These are phyloP conservation scores for Blastomyces silverae DNA, from an alignment of 2,329 filamentous ascomycete species.

Conservation along the genomic window DNA sequence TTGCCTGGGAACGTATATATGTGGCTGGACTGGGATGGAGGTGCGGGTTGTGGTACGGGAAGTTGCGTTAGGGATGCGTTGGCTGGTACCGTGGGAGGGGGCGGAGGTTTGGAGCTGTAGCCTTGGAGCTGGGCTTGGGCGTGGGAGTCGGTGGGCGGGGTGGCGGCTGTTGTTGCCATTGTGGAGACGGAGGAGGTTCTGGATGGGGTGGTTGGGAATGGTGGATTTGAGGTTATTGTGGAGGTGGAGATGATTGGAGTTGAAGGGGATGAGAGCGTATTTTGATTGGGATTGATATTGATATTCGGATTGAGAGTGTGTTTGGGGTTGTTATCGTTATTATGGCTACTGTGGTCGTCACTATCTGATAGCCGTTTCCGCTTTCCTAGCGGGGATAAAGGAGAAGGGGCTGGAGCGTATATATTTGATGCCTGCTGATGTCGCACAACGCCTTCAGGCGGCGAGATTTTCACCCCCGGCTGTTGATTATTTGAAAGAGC, in stretches of 20 bases:
- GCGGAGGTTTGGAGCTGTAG: background rate
- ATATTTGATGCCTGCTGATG: background rate
- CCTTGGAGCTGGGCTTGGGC: background rate
- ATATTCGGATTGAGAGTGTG: background rate
- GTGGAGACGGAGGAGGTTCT: slow-evolving; percentile 4
- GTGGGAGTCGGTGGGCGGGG: background rate
- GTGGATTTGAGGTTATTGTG: background rate
- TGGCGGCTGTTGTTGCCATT: slow-evolving; percentile 10
- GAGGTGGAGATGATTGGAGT: background rate
- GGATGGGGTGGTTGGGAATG: background rate
- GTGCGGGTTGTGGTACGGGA: background rate
- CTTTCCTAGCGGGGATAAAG: slow-evolving; percentile 26
- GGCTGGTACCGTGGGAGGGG: too few species aligned
- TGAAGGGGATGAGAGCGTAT: slow-evolving; percentile 5
- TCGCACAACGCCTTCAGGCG: background rate
- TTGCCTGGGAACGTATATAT: background rate
- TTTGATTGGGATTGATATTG: background rate
- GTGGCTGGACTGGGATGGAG: background rate
- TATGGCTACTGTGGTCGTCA: background rate
- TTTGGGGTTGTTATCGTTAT: background rate
- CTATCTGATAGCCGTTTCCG: slow-evolving; percentile 8
- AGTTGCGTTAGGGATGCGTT: background rate
- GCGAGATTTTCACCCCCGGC: background rate
- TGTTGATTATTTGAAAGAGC: background rate
- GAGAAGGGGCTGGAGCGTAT: slow-evolving; percentile 15